Conservation (phyloP, 352 stramenopile genomes). For the Saprolegnia diclina region DNA sequence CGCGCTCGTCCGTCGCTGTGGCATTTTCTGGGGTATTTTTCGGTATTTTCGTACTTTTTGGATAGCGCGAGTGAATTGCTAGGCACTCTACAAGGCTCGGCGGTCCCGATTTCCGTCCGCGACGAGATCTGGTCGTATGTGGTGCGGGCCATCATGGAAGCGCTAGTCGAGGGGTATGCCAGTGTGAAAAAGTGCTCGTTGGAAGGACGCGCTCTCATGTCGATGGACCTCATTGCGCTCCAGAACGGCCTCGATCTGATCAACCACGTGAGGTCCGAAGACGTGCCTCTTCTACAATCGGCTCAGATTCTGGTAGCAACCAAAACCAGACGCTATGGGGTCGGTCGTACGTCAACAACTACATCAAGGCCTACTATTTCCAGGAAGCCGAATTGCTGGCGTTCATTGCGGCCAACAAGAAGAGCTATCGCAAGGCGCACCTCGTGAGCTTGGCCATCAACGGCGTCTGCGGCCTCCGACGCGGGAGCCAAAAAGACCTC, state of each 20-base stretch:
- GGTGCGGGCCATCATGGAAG: conserved; percentile 82
- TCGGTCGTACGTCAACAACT: conserved; percentile 67
- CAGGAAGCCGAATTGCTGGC: conserved; percentile 69
- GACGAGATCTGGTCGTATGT: conserved; percentile 77
- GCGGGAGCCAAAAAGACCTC: conserved; percentile 3
- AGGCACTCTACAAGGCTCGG: conserved; percentile 22
- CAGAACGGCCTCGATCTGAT: conserved; percentile 77
- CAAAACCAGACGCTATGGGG: conserved; percentile 30
- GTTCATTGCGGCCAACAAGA: conserved; percentile 74
- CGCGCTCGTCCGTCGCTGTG: conserved; percentile 69
- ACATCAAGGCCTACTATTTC: conserved; percentile 89
- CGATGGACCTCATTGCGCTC: conserved; percentile 92
- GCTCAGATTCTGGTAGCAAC: conserved; percentile 18
- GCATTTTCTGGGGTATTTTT: conserved; percentile 58
- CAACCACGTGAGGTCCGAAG: conserved; percentile 58
- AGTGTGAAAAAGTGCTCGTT: conserved; percentile 86
- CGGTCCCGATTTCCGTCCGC: conserved; percentile 54
- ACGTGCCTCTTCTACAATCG: conserved; percentile 30
- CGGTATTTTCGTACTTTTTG: not conserved
- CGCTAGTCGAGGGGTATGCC: conserved; percentile 89
- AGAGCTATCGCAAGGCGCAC: conserved; percentile 21
- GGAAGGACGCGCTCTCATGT: conserved; percentile 94
- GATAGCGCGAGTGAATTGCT: not conserved
- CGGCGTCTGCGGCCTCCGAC: conserved; percentile 10
- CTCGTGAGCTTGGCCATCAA: conserved; percentile 20